Base-by-base conservation (phyloP, 2,329 filamentous ascomycete genomes). In the Westerdykella aurantiaca region DNA sequence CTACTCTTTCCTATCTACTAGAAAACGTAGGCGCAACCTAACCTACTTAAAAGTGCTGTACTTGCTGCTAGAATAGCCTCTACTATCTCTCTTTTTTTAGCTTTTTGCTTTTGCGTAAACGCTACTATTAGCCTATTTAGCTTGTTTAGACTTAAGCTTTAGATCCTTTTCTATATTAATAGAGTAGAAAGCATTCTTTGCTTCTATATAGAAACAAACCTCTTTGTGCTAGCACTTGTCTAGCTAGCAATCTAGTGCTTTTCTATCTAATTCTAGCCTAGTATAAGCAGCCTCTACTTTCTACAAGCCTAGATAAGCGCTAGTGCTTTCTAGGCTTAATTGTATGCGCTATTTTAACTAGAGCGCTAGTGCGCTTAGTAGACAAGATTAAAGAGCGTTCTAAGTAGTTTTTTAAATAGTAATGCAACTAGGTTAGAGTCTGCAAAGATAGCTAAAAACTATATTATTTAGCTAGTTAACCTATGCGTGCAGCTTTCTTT, bases 381-480 rank as follows among this genome's bases (percentile, higher is more conserved):
- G 33, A 17, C 6, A 6, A 34, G 13, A 25, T 25, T 38, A 31
- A 17, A 18, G 14, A 38, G 37, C 12, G 37, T 38, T 7, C 21
- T 13, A 23, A 14, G 37, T 21, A 18, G 6, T n/a, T 14, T 7
- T 21, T 38, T 7, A 25, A 38, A 38, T 13, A 14, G 37, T 7
- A 38, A 21, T 23, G n/a, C 21, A n/a, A 38, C 37, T 18, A 16
- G 6, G 21, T 13, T 21, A 16, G 41, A 18, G 18, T 37, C 5
- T 17, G 31, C 34, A 31, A 37, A 42, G 12, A 42, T 21, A 7
- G 31, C 34, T n/a, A 33, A 42, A 23, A 42, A 42, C 41, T 33
- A 42, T 33, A 37, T 42, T 33, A 42, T 42, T 38, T 33, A 21
- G 3, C 41, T 16, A 22, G 3, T 17, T 22, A 42, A 37, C 17